These are phyloP conservation scores for Marchantia paleacea DNA, from an alignment of 225 moss, liverwort and hornwort species.

Conservation along the genomic window DNA sequence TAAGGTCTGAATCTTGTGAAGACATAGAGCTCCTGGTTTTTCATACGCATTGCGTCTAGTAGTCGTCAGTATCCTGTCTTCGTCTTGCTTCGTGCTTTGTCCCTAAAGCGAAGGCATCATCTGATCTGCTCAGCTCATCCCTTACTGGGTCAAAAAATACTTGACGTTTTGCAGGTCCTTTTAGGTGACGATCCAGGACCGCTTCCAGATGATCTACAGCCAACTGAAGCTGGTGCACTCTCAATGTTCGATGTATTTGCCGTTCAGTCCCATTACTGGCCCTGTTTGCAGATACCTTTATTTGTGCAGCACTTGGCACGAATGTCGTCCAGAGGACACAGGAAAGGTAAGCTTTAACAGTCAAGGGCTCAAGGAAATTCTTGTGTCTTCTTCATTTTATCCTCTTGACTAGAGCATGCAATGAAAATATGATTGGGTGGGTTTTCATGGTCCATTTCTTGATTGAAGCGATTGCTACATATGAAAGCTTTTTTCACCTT, in stretches of 20 bases:
- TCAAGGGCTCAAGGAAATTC: neutral
- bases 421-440: neutral
- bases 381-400: slow-evolving; percentile 4
- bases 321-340: slow-evolving; percentile 29
- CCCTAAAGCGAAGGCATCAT: neutral
- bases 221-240: slow-evolving; percentile 62
- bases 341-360: slow-evolving; percentile 31
- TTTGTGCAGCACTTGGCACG: slow-evolving; percentile 48
- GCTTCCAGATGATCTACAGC: slow-evolving; percentile 54
- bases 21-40: neutral
- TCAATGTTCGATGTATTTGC: slow-evolving; percentile 74
- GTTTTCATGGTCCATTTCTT: neutral
- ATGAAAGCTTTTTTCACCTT: too few relatives aligned
- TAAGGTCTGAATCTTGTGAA: slow-evolving; percentile 48
- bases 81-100: too few relatives aligned
- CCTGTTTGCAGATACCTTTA: slow-evolving; percentile 61
- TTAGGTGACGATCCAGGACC: slow-evolving; percentile 66
- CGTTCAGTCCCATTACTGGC: slow-evolving; percentile 67
- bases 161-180: slow-evolving; percentile 54
- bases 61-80: too few relatives aligned
- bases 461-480: too few relatives aligned
- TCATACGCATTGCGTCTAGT: neutral
- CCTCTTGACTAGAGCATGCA: neutral
- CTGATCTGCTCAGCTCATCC: neutral
- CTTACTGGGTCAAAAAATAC: neutral